These are phyloP conservation scores for Calocybe cyanea DNA, from an alignment of 768 basidiomycete genomes.

Conservation along the genomic window DNA sequence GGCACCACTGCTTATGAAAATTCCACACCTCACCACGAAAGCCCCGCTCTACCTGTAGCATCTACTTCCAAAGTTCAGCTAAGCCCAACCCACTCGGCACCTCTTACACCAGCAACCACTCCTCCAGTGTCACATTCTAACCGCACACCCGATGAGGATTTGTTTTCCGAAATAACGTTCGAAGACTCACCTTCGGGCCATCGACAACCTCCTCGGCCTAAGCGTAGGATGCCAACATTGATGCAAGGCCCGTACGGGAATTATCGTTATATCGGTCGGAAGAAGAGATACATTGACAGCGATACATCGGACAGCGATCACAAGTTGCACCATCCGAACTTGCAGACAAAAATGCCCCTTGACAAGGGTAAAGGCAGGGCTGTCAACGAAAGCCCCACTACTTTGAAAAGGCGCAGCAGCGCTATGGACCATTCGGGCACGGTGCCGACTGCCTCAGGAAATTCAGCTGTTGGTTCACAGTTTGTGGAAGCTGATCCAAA, in stretches of 20 bases:
- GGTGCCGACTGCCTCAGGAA: neutral
- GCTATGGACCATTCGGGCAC: neutral
- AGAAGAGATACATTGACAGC: neutral
- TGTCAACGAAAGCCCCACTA: neutral
- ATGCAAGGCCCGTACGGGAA: constrained; percentile 28
- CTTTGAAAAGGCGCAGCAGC: neutral
- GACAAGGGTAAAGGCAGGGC: constrained; percentile 9
- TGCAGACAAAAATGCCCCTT: neutral
- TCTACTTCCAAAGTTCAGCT: constrained; percentile 14
- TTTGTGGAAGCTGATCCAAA: constrained; percentile 13
- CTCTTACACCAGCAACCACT: neutral
- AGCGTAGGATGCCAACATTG: constrained; percentile 14
- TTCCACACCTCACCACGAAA: neutral
- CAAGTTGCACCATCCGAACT: constrained; percentile 5
- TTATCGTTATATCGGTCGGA: constrained; percentile 16
- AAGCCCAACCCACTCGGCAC: neutral
- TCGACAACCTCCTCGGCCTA: too few relatives aligned
- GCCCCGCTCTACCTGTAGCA: constrained; percentile 12
- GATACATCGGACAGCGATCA: constrained; percentile 15
- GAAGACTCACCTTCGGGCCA: constrained; percentile 3
- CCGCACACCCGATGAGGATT: constrained; percentile 9
- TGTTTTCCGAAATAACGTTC: constrained; percentile 9
- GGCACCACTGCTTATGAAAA: neutral
- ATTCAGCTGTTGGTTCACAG: neutral
- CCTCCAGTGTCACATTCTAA: constrained; percentile 2